Evolutionary conservation across 106 monocot species (phyloP).

Genomic region (Allium sativum): DNA sequence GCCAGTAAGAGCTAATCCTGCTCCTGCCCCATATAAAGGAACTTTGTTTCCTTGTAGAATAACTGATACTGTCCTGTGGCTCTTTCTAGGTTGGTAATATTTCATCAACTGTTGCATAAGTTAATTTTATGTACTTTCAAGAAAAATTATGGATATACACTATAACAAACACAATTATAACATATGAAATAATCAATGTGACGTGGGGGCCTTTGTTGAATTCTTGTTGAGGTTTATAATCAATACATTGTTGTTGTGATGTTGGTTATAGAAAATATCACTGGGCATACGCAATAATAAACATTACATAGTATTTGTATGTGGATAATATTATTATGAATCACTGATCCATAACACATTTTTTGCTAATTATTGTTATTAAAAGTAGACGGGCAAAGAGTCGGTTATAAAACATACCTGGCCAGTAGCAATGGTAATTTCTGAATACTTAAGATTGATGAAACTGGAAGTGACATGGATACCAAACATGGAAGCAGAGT

Average conservation of each 20-base stretch:
- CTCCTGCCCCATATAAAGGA: conserved; percentile 86
- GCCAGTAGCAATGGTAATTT: conserved; percentile 73
- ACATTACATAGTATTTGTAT: neutral
- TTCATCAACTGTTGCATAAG: conserved; percentile 47
- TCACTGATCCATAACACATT: neutral
- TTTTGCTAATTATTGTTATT: too few relatives aligned
- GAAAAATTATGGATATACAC: too few relatives aligned
- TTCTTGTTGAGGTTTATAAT: too few relatives aligned
- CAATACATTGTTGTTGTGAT: too few relatives aligned
- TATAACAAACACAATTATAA: too few relatives aligned
- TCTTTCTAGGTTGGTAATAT: conserved; percentile 80
- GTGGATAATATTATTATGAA: neutral
- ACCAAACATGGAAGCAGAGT: conserved; percentile 80
- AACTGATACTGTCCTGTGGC: conserved; percentile 37
- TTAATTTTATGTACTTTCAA: neutral
- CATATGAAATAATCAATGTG: too few relatives aligned
- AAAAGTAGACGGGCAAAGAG: neutral
- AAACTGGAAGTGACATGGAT: conserved; percentile 71
- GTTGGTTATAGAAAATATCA: neutral
- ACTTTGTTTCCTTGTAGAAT: conserved; percentile 66
- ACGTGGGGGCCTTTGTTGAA: too few relatives aligned
- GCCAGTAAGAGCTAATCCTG: conserved; percentile 42
- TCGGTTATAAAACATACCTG: conserved; percentile 23
- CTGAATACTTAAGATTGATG: conserved; percentile 53
- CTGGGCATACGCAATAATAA: neutral